Base-by-base conservation (phyloP, 768 basidiomycete species). In the Trametes coccinea region DNA sequence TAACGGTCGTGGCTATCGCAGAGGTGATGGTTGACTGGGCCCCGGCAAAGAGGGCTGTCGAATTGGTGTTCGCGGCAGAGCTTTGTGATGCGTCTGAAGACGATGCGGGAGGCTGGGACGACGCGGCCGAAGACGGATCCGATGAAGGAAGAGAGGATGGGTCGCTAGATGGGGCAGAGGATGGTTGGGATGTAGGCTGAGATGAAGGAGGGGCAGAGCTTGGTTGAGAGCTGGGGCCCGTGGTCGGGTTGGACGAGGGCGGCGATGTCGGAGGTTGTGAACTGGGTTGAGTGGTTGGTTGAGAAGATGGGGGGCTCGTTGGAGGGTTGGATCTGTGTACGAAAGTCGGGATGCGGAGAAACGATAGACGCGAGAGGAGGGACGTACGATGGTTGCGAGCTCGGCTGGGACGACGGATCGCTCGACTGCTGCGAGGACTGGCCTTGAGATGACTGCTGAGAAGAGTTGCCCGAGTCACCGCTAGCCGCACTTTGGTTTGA, bases 1-100 rank as follows among this genome's bases (percentile, higher is more conserved):
- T 60, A 10, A 60, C 61, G n/a, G 61, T 63, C 2, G 60, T 62
- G 11, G 53, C 65, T 49, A 66, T 58, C 9, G 65, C 45, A 22
- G 57, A 56, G n/a, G 62, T 66, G 37, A 66, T 63, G 2, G 65
- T 66, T 7, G 58, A 60, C 31, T 60, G 57, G 9, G 49, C 48
- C 2, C 54, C 49, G 29, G 41, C 22, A 17, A 50, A 60, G 7
- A 29, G 14, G 3, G 39, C 48, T 4, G 54, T 41, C 16, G 41
- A n/a, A n/a, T 40, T 48, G 5, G 29, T 5, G 44, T 27, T 30
- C 34, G 61, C 10, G 2, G 49, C 8, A 29, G 59, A 39, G 16
- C 17, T 52, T 17, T 31, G 30, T 2, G 54, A 46, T 3, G 55
- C 17, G 4, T 13, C n/a, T 16, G 39, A 27, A 17, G 57, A 17